Evolutionary conservation across 257 asterid genomes (phyloP).

Genomic region (Nicotiana otophora): DNA sequence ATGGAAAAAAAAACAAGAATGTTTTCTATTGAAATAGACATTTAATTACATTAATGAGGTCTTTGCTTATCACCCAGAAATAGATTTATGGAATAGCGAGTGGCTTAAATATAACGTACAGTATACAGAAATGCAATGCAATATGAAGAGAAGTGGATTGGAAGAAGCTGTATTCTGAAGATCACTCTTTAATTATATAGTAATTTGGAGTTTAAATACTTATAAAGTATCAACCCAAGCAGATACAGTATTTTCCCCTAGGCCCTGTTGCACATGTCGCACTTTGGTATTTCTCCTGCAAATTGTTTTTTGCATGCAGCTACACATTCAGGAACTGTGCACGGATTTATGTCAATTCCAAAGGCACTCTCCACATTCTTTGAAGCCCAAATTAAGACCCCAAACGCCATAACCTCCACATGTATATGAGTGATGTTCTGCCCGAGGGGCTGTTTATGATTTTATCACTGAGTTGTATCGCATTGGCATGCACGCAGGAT

Average conservation of each 20-base stretch:
- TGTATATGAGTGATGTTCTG: no score
- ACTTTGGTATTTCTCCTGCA: conserved; percentile 31
- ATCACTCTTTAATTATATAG: background rate
- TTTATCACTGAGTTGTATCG: no score
- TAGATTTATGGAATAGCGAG: background rate
- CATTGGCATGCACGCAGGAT: no score
- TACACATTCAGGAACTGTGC: conserved; percentile 40
- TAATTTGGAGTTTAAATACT: background rate
- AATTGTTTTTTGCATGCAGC: conserved; percentile 42
- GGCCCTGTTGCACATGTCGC: conserved; percentile 49
- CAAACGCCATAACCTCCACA: conserved; percentile 5
- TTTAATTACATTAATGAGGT: background rate
- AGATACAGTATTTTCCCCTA: conserved; percentile 48
- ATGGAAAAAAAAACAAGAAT: background rate
- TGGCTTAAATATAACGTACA: no score
- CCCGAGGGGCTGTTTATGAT: no score
- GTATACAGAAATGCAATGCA: no score
- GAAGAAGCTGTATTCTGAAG: background rate
- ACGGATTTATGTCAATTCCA: conserved; percentile 45
- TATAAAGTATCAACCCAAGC: conserved; percentile 27
- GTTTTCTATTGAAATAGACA: background rate
- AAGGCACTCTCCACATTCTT: conserved; percentile 40
- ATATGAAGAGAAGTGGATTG: background rate
- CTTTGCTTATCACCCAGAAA: background rate
- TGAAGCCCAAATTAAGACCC: conserved; percentile 22